These are phyloP conservation scores for Thalia dealbata DNA, from an alignment of 176 grass and related monocot species.

Conservation along the genomic window DNA sequence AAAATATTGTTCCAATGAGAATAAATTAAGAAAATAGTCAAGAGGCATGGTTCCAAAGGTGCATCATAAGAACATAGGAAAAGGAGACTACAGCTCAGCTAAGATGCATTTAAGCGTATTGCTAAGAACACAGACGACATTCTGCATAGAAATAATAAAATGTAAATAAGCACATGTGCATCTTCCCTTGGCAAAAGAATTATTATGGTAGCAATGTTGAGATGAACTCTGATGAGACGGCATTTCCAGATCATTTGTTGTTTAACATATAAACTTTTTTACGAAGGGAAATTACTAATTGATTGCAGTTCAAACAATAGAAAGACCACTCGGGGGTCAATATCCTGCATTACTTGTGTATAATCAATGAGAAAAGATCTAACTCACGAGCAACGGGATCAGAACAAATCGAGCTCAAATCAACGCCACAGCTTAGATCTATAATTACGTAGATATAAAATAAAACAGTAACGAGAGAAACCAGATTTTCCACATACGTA, in stretches of 20 bases:
- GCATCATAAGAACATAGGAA: not conserved
- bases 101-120: no score
- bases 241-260: no score
- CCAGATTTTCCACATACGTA: constrained; percentile 39
- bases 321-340: no score
- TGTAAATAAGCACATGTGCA: not conserved
- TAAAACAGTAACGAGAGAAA: not conserved
- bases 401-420: not conserved
- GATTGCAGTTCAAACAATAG: not conserved
- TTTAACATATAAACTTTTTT: not conserved
- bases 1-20: not conserved
- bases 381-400: not conserved
- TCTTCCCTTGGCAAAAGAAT: not conserved
- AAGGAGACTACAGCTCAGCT: no score
- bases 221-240: not conserved
- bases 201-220: not conserved
- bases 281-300: not conserved
- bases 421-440: not conserved
- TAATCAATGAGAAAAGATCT: not conserved
- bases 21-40: not conserved
- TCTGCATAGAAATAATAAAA: not conserved
- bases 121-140: not conserved
- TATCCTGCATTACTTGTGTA: no score
- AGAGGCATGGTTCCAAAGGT: not conserved
- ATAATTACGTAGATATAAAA: not conserved